These are phyloP conservation scores for Delitschia confertaspora DNA, from an alignment of 495 filamentous ascomycete species.

Conservation along the genomic window DNA sequence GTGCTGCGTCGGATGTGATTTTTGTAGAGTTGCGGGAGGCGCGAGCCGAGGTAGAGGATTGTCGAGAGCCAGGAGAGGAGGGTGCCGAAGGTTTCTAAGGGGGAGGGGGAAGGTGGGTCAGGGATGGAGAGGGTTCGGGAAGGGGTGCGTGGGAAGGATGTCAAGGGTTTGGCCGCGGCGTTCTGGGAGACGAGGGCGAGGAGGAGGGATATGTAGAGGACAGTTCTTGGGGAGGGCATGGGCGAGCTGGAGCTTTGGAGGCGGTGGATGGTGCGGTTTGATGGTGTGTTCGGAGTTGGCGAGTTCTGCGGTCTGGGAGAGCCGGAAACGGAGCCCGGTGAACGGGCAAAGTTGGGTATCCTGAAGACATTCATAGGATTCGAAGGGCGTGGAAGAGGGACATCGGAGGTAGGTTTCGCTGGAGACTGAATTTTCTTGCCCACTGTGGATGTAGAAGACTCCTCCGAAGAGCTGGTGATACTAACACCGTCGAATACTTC, in stretches of 20 bases:
- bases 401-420: neutral
- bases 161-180: slow-evolving; percentile 10
- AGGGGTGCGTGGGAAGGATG: slow-evolving; percentile 29
- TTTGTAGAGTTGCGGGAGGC: slow-evolving; percentile 62
- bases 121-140: slow-evolving; percentile 30
- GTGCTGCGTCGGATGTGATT: slow-evolving; percentile 60
- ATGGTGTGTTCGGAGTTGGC: slow-evolving; percentile 7
- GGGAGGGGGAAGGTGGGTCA: slow-evolving; percentile 16
- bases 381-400: slow-evolving; percentile 12
- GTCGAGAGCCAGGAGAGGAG: slow-evolving; percentile 60
- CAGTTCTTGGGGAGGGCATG: slow-evolving; percentile 24
- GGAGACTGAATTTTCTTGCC: no score
- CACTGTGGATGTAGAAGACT: neutral
- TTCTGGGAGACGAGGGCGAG: slow-evolving; percentile 28
- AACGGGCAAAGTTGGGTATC: slow-evolving; percentile 25
- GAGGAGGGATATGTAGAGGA: slow-evolving; percentile 33
- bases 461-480: no score
- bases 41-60: slow-evolving; percentile 58
- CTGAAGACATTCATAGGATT: slow-evolving; percentile 28
- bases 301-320: slow-evolving; percentile 9
- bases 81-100: slow-evolving; percentile 44
- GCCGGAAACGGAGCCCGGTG: slow-evolving; percentile 16
- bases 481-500: slow-evolving; percentile 16
- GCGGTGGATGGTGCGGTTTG: slow-evolving; percentile 15
- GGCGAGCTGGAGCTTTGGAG: slow-evolving; percentile 17